Percentiles rank a stretch among this genome's conserved stretches.
Conservation (phyloP, 2,329 filamentous ascomycete genomes). For the Cytospora paraplurivora region DNA sequence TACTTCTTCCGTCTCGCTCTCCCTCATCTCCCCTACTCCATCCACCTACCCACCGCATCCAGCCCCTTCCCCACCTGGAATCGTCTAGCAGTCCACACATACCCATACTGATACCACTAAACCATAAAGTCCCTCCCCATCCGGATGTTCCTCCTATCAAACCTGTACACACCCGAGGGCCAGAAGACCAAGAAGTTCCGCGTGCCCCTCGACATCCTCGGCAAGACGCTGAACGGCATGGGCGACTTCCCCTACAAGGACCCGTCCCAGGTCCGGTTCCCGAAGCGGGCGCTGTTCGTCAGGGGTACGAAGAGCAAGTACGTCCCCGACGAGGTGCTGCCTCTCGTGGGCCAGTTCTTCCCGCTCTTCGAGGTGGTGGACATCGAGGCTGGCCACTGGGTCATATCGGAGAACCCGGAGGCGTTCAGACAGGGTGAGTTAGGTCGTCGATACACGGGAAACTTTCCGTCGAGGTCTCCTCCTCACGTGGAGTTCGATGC, state of each 20-base stretch:
- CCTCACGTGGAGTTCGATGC: not conserved
- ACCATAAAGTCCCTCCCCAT: conserved; percentile 64
- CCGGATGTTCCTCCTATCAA: conserved; percentile 89
- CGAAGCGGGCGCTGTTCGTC: conserved; percentile 79
- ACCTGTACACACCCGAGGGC: conserved; percentile 63
- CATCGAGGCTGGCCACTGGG: conserved; percentile 81
- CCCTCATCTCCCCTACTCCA: too few relatives aligned
- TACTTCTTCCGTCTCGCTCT: too few relatives aligned
- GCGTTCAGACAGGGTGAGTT: conserved; percentile 71
- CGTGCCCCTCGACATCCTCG: conserved; percentile 74
- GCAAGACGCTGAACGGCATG: conserved; percentile 68
- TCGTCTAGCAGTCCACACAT: too few relatives aligned
- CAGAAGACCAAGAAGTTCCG: conserved; percentile 69
- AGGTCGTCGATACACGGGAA: too few relatives aligned
- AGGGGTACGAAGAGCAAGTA: conserved; percentile 77
- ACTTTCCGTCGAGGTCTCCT: too few relatives aligned
- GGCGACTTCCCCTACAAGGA: conserved; percentile 87
- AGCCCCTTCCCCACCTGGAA: too few relatives aligned
- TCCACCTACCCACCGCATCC: too few relatives aligned
- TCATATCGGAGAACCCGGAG: conserved; percentile 85
- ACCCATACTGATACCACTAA: not conserved
- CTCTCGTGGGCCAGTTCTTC: conserved; percentile 81
- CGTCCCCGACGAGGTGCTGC: conserved; percentile 77
- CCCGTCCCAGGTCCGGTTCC: conserved; percentile 67
- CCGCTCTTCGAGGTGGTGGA: conserved; percentile 73